These are phyloP conservation scores for Aspergillus bridgeri DNA, from an alignment of 495 filamentous ascomycete species.

Conservation along the genomic window DNA sequence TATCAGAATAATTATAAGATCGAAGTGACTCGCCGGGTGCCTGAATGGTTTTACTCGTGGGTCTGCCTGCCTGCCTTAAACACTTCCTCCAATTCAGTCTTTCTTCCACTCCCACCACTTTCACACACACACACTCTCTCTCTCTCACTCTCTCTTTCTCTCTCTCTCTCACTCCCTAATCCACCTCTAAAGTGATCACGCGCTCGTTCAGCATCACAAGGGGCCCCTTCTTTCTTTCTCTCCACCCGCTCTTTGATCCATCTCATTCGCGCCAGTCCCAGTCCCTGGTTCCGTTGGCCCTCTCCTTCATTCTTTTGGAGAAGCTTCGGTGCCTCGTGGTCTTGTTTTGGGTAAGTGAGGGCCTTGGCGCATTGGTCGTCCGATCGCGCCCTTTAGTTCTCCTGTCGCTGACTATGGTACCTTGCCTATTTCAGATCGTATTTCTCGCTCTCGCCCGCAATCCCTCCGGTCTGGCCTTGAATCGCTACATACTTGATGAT, in stretches of 20 bases:
- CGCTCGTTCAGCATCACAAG: slow-evolving; percentile 12
- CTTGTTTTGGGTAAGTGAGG: slow-evolving; percentile 1
- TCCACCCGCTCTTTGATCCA: slow-evolving; percentile 20
- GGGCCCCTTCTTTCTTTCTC: slow-evolving; percentile 15
- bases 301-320: slow-evolving; percentile 22
- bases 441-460: neutral
- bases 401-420: slow-evolving; percentile 9
- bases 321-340: slow-evolving; percentile 6
- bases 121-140: too few species aligned
- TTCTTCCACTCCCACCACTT: neutral
- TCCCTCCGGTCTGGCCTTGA: neutral
- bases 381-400: slow-evolving; percentile 13
- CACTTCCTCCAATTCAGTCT: neutral
- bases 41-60: neutral
- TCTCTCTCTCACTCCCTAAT: slow-evolving; percentile 1
- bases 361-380: slow-evolving; percentile 11
- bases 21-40: neutral
- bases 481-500: neutral
- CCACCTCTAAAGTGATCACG: slow-evolving; percentile 6
- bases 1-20: too few species aligned
- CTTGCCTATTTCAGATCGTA: neutral
- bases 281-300: slow-evolving; percentile 3
- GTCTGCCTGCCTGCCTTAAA: neutral
- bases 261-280: slow-evolving; percentile 5
- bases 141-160: slow-evolving; percentile 1